phyloP scores from a whole-genome alignment of 2,329 filamentous ascomycete genomes.

The Ophiostoma triangulosporum region DNA sequence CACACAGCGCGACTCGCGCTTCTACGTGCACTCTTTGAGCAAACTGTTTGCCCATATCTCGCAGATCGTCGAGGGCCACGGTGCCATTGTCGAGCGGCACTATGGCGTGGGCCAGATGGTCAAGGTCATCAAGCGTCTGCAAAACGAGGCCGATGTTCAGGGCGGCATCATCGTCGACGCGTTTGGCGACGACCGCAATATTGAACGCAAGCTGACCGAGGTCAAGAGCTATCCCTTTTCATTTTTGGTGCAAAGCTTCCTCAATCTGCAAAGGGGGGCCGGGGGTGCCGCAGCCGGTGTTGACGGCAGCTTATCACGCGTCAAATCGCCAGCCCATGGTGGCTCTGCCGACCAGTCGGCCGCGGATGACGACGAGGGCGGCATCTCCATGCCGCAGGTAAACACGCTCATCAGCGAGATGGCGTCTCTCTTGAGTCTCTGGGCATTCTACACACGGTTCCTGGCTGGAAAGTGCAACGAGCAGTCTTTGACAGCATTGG shows the following conservation, averaged over 20 bases:
- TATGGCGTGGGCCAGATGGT: slow-evolving; percentile 91
- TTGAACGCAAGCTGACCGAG: slow-evolving; percentile 80
- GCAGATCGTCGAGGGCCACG: slow-evolving; percentile 87
- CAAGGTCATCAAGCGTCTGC: slow-evolving; percentile 80
- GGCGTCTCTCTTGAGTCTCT: slow-evolving; percentile 80
- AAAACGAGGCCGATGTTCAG: slow-evolving; percentile 91
- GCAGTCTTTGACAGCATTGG: not conserved
- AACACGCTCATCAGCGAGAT: slow-evolving; percentile 80
- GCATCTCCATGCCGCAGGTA: slow-evolving; percentile 92
- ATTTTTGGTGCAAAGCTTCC: slow-evolving; percentile 88
- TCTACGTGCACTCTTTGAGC: slow-evolving; percentile 82
- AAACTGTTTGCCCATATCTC: slow-evolving; percentile 96
- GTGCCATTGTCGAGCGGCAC: slow-evolving; percentile 80
- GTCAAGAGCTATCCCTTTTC: slow-evolving; percentile 97
- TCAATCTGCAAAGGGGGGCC: slow-evolving; percentile 22
- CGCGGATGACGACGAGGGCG: slow-evolving; percentile 74
- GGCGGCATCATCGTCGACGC: slow-evolving; percentile 92
- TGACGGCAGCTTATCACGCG: slow-evolving; percentile 48
- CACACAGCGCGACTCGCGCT: slow-evolving; percentile 57
- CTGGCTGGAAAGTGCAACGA: slow-evolving; percentile 70
- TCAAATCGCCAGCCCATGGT: slow-evolving; percentile 61
- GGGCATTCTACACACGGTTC: slow-evolving; percentile 87
- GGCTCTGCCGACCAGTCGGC: slow-evolving; percentile 19
- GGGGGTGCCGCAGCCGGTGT: not conserved
- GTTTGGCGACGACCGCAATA: slow-evolving; percentile 77